Evolutionary conservation across 495 filamentous ascomycete species (phyloP).

Genomic region (Xylaria scruposa): DNA sequence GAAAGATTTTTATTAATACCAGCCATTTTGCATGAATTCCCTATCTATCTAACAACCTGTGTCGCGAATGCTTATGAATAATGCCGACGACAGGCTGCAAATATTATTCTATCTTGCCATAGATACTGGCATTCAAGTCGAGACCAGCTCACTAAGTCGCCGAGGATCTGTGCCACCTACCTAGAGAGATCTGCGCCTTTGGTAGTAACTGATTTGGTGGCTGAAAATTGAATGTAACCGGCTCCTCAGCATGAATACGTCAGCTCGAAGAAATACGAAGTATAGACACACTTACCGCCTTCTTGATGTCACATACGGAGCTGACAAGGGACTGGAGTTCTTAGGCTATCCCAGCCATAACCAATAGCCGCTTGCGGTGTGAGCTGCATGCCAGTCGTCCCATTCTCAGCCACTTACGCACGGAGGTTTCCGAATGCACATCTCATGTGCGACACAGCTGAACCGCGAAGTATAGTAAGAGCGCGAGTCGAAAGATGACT

Average conservation of each 20-base stretch:
- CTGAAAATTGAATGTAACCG: neutral
- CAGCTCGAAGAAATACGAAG: neutral
- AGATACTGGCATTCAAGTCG: neutral
- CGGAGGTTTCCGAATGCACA: neutral
- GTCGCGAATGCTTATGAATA: neutral
- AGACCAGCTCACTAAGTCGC: neutral
- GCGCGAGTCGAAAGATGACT: slow-evolving; percentile 1
- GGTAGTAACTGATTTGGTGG: neutral
- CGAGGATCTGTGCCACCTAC: neutral
- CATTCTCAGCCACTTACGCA: neutral
- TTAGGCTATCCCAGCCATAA: neutral
- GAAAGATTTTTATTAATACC: neutral
- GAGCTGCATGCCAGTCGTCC: neutral
- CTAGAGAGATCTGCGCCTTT: neutral
- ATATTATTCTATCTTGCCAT: neutral
- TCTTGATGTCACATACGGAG: neutral
- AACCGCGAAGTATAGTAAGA: neutral
- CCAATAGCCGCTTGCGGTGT: neutral
- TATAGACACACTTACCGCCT: neutral
- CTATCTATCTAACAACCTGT: neutral
- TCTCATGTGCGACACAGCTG: neutral
- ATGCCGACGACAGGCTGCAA: neutral
- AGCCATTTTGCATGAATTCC: neutral
- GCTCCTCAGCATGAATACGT: neutral
- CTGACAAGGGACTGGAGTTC: neutral